Conservation (phyloP, 768 basidiomycete species). For the Leucocoprinus birnbaumii region DNA sequence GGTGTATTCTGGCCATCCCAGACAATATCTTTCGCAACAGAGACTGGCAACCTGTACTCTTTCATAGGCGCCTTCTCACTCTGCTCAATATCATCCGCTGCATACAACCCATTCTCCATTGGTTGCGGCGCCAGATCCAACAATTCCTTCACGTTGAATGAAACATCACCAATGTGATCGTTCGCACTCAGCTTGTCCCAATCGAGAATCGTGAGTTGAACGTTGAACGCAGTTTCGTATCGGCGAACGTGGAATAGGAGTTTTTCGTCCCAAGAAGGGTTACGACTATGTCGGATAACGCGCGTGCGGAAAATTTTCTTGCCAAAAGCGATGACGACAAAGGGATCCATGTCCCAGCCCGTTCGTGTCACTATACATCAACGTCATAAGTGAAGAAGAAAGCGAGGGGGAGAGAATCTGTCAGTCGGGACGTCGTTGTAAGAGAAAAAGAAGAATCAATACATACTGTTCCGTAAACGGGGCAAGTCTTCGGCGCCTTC, state of each 20-base stretch:
- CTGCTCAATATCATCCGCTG: constrained; percentile 22
- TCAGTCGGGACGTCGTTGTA: not conserved
- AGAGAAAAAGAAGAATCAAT: not conserved
- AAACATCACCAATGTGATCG: constrained; percentile 82
- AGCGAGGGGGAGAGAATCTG: not conserved
- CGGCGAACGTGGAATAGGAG: constrained; percentile 91
- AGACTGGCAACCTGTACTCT: constrained; percentile 65
- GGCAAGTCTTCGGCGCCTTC: constrained; percentile 82
- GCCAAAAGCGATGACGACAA: constrained; percentile 93
- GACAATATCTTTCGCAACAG: constrained; percentile 54
- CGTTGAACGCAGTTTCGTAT: constrained; percentile 76
- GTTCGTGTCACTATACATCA: constrained; percentile 66
- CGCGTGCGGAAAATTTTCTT: constrained; percentile 96
- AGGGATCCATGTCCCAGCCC: constrained; percentile 97
- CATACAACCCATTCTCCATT: constrained; percentile 58
- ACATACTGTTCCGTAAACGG: constrained; percentile 80
- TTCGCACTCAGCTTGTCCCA: constrained; percentile 95
- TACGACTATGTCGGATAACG: constrained; percentile 76
- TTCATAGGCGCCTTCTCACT: constrained; percentile 57
- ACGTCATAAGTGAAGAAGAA: not conserved
- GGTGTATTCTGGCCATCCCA: constrained; percentile 80
- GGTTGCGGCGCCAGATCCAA: constrained; percentile 66
- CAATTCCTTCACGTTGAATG: constrained; percentile 69
- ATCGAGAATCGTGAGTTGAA: constrained; percentile 84
- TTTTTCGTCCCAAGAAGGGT: constrained; percentile 94